These are phyloP conservation scores for Mycena belliarum DNA, from an alignment of 768 basidiomycete species.

Conservation along the genomic window DNA sequence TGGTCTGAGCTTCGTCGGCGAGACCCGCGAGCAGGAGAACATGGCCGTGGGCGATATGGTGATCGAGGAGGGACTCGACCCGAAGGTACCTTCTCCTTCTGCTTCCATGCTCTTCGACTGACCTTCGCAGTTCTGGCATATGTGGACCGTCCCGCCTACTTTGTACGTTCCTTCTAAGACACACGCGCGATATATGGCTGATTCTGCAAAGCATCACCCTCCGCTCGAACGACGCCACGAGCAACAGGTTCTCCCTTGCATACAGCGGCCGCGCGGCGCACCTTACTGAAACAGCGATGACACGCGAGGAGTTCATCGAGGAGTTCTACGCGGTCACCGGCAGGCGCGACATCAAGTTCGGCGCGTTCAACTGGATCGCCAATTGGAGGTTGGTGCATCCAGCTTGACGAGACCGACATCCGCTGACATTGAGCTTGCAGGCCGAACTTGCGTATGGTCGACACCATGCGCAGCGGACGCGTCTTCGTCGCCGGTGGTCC, in stretches of 20 bases:
- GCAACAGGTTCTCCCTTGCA: constrained; percentile 8
- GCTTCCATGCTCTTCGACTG: neutral
- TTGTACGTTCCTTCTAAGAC: constrained; percentile 14
- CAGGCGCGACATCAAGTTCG: constrained; percentile 32
- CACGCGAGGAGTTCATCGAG: constrained; percentile 30
- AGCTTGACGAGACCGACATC: neutral
- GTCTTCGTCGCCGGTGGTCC: constrained; percentile 51
- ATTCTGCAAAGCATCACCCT: neutral
- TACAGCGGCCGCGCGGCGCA: constrained; percentile 5
- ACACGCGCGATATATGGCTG: neutral
- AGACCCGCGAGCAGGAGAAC: constrained; percentile 29
- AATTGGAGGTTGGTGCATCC: constrained; percentile 28
- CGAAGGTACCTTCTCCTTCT: constrained; percentile 24
- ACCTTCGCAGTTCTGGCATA: constrained; percentile 22
- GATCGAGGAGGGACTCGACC: constrained; percentile 34
- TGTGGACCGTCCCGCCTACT: constrained; percentile 21
- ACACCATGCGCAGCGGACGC: constrained; percentile 41
- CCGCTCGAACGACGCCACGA: neutral
- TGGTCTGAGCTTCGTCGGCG: constrained; percentile 43
- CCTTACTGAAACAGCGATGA: constrained; percentile 5
- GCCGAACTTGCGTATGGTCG: constrained; percentile 50
- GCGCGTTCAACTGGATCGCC: constrained; percentile 27
- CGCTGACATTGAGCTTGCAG: constrained; percentile 24
- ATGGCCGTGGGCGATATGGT: constrained; percentile 39
- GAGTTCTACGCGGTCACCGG: constrained; percentile 27